Conservation (phyloP, 2,329 filamentous ascomycete species). For the Colletotrichum sp. region DNA sequence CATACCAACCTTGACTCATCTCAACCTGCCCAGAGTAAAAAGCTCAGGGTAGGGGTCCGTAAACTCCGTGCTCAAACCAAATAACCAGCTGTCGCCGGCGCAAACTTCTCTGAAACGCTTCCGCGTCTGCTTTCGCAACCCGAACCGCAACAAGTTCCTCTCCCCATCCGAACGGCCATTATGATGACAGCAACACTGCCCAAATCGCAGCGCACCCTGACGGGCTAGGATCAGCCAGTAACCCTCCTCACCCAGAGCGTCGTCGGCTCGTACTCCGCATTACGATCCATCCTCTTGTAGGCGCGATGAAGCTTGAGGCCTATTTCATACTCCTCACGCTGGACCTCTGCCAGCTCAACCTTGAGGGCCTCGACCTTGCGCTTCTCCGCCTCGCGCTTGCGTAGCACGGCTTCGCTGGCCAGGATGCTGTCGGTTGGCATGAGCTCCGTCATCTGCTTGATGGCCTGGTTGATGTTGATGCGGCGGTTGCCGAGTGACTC, state of each 20-base stretch:
- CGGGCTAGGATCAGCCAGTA: conserved; percentile 53
- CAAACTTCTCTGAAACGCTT: conserved; percentile 17
- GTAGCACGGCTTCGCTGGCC: conserved; percentile 67
- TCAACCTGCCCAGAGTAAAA: neutral
- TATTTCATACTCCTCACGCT: conserved; percentile 78
- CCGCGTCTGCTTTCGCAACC: neutral
- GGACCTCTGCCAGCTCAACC: conserved; percentile 73
- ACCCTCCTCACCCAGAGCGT: conserved; percentile 81
- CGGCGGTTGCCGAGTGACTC: conserved; percentile 70
- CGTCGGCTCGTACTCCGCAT: conserved; percentile 68
- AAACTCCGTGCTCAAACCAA: conserved; percentile 1
- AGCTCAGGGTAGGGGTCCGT: neutral
- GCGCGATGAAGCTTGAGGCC: conserved; percentile 76
- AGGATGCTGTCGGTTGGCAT: conserved; percentile 75
- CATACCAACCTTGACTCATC: neutral
- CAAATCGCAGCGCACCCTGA: neutral
- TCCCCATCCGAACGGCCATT: neutral
- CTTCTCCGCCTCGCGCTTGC: conserved; percentile 62
- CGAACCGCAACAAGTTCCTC: neutral
- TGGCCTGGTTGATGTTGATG: conserved; percentile 73
- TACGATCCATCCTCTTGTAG: conserved; percentile 76
- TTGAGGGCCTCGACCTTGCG: conserved; percentile 70
- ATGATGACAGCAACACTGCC: neutral
- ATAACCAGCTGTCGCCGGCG: neutral
- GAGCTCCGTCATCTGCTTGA: conserved; percentile 78